Evolutionary conservation across 148 eudicot genomes (phyloP).

Genomic region (Silene conica): DNA sequence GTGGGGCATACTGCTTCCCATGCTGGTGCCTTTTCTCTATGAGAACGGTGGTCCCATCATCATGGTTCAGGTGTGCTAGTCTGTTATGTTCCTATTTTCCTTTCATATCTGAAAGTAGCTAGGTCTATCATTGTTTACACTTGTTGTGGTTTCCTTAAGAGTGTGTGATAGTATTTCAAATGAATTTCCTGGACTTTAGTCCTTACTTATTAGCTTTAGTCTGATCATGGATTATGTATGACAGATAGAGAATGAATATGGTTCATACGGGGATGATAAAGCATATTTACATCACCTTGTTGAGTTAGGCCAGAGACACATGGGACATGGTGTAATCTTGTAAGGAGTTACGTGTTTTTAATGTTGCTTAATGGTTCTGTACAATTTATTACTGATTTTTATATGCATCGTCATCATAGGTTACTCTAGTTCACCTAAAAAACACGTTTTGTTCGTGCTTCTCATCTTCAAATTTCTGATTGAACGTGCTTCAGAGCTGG

Average conservation of each 20-base stretch:
- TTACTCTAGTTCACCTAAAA: neutral
- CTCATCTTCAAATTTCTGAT: neutral
- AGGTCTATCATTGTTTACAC: neutral
- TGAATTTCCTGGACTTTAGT: neutral
- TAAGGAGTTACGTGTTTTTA: conserved; percentile 34
- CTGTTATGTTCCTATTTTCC: neutral
- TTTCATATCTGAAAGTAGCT: neutral
- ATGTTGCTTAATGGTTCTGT: neutral
- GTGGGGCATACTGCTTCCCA: conserved; percentile 83
- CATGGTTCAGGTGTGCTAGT: conserved; percentile 75
- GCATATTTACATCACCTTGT: conserved; percentile 74
- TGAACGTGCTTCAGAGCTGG: neutral
- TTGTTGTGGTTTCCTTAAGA: no score
- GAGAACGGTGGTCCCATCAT: conserved; percentile 84
- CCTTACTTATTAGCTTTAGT: neutral
- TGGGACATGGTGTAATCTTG: conserved; percentile 67
- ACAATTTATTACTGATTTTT: neutral
- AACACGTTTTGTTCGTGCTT: neutral
- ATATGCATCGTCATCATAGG: neutral
- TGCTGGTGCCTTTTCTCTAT: conserved; percentile 69
- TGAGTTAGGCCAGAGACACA: conserved; percentile 56
- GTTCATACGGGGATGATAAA: conserved; percentile 89
- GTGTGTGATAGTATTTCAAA: no score
- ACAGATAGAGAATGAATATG: conserved; percentile 96
- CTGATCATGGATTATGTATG: conserved; percentile 25